Percentiles rank a stretch among this genome's conserved stretches.
Evolutionary conservation across 768 basidiomycete genomes (phyloP).

Genomic region (Lactarius sp.): DNA sequence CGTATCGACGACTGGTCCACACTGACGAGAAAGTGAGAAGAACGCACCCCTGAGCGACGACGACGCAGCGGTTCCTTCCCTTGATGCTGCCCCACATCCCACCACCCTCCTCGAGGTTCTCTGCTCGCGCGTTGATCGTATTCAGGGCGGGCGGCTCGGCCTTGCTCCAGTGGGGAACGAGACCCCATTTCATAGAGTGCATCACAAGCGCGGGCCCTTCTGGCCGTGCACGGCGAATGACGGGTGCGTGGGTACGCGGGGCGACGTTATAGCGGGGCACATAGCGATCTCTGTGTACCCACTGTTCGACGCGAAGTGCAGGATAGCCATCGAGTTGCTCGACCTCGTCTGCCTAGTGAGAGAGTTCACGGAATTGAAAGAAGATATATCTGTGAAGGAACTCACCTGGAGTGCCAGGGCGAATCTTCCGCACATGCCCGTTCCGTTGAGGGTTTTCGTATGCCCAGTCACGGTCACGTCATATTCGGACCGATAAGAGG

Average conservation of each 20-base stretch:
- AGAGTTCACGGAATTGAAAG: neutral
- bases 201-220: conserved; percentile 42
- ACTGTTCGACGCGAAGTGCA: conserved; percentile 44
- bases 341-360: conserved; percentile 15
- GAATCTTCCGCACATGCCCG: conserved; percentile 59
- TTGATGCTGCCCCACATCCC: conserved; percentile 87
- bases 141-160: conserved; percentile 65
- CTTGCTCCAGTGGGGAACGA: conserved; percentile 81
- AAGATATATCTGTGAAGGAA: neutral
- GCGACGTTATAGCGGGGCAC: conserved; percentile 75
- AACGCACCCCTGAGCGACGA: conserved; percentile 70
- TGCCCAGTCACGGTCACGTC: no score
- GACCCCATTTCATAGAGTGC: conserved; percentile 89
- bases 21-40: neutral
- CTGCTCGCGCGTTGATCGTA: conserved; percentile 88
- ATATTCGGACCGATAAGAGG: no score
- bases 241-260: conserved; percentile 72
- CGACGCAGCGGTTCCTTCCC: conserved; percentile 78
- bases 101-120: conserved; percentile 67
- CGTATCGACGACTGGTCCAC: neutral
- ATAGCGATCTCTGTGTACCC: conserved; percentile 57
- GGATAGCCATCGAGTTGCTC: conserved; percentile 43
- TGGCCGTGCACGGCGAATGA: conserved; percentile 45
- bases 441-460: neutral
- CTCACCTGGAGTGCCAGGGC: conserved; percentile 47